Evolutionary conservation across 768 basidiomycete genomes (phyloP).

Genomic region (Suillus variegatus): DNA sequence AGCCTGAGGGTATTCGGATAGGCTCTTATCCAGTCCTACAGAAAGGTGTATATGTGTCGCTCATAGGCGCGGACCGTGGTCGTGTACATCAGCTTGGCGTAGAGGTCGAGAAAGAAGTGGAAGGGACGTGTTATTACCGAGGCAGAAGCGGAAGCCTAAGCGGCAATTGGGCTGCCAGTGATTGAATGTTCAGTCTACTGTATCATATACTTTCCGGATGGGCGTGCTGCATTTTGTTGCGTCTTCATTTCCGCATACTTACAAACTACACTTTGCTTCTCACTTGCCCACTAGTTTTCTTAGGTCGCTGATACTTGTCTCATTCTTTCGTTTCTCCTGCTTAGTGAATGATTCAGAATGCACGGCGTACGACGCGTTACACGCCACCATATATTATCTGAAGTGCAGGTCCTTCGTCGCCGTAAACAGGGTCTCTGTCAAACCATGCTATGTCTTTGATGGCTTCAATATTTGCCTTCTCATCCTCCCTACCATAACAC

Average conservation of each 20-base stretch:
- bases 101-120: slow-evolving; percentile 62
- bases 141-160: slow-evolving; percentile 59
- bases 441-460: slow-evolving; percentile 39
- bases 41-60: slow-evolving; percentile 63
- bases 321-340: not conserved
- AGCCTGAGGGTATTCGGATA: slow-evolving; percentile 74
- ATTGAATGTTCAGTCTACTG: not conserved
- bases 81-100: slow-evolving; percentile 56
- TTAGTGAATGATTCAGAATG: not conserved
- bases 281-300: no score
- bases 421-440: slow-evolving; percentile 40
- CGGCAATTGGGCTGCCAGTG: slow-evolving; percentile 29
- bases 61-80: slow-evolving; percentile 50
- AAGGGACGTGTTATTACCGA: slow-evolving; percentile 63
- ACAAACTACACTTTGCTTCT: not conserved
- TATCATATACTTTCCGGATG: not conserved
- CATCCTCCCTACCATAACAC: slow-evolving; percentile 38
- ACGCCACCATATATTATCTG: slow-evolving; percentile 19
- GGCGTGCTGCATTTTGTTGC: not conserved
- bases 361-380: not conserved
- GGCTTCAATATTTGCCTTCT: slow-evolving; percentile 25
- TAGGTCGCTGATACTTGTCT: not conserved
- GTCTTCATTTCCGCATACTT: not conserved
- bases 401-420: slow-evolving; percentile 38
- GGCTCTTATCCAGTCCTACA: slow-evolving; percentile 72